phyloP scores from a whole-genome alignment of 2,329 filamentous ascomycete species.

The Ascochyta koolunga region DNA sequence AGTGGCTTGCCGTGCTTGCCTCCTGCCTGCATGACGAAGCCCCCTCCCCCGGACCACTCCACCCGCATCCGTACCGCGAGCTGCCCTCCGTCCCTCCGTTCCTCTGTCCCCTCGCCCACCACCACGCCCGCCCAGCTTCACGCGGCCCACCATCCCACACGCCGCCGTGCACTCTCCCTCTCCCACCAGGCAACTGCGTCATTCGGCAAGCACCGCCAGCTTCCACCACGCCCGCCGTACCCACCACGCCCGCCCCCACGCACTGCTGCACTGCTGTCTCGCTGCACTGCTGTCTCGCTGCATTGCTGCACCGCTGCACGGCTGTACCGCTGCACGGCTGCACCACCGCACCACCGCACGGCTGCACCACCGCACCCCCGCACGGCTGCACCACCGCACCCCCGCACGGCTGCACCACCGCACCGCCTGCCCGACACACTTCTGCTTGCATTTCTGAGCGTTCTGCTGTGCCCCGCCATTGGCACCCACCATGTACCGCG shows the following conservation, averaged over 20 bases:
- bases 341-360: not conserved
- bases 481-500: constrained; percentile 69
- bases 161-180: constrained; percentile 8
- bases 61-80: constrained; percentile 17
- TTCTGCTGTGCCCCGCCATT: not conserved
- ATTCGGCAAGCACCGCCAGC: constrained; percentile 10
- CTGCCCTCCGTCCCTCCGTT: constrained; percentile 17
- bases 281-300: not conserved
- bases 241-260: too few species aligned
- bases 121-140: constrained; percentile 15
- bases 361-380: not conserved
- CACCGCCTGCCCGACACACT: not conserved
- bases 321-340: not conserved
- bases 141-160: constrained; percentile 17
- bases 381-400: not conserved
- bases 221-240: not conserved
- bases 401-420: not conserved
- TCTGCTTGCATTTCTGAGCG: not conserved
- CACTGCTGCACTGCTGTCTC: not conserved
- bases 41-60: constrained; percentile 15
- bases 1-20: too few species aligned
- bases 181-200: constrained; percentile 1
- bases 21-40: constrained; percentile 16
- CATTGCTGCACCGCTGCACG: not conserved
- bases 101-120: constrained; percentile 11